Evolutionary conservation across 148 eudicot genomes (phyloP).

Genomic region (Chenopodium formosanum): DNA sequence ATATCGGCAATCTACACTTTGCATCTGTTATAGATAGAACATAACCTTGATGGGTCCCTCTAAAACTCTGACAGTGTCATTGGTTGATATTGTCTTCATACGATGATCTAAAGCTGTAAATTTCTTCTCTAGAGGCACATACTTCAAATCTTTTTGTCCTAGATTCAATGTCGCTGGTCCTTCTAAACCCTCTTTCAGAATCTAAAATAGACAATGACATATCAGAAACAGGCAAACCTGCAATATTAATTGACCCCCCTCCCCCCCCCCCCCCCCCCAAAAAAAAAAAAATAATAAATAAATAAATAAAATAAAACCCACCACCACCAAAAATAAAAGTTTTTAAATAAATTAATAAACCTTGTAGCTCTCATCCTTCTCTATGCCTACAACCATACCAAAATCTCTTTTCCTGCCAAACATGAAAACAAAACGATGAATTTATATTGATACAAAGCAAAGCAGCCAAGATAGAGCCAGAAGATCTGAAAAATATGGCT

Average conservation of each 20-base stretch:
- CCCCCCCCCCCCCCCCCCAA: background rate
- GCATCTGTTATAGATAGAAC: constrained; percentile 5
- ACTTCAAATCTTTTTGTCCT: constrained; percentile 54
- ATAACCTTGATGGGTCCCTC: constrained; percentile 84
- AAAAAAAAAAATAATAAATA: no score
- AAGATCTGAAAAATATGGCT: constrained; percentile 10
- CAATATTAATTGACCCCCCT: background rate
- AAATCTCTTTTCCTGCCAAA: constrained; percentile 75
- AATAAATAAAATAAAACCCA: no score
- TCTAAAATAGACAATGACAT: constrained; percentile 38
- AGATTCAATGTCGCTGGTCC: constrained; percentile 52
- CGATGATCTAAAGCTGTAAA: constrained; percentile 77
- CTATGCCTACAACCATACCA: constrained; percentile 78
- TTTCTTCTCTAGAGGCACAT: constrained; percentile 64
- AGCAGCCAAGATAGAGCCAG: constrained; percentile 4
- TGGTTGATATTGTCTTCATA: constrained; percentile 60
- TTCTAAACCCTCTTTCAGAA: constrained; percentile 66
- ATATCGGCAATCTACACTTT: background rate
- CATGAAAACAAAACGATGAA: constrained; percentile 3
- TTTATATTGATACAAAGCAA: background rate
- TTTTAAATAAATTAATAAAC: constrained; percentile 27
- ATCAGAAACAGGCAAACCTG: constrained; percentile 5
- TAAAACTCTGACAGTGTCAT: constrained; percentile 56
- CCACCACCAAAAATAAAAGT: background rate
- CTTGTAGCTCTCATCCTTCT: constrained; percentile 84